phyloP scores from a whole-genome alignment of 2,329 filamentous ascomycete genomes.

The Zymoseptoria tritici region DNA sequence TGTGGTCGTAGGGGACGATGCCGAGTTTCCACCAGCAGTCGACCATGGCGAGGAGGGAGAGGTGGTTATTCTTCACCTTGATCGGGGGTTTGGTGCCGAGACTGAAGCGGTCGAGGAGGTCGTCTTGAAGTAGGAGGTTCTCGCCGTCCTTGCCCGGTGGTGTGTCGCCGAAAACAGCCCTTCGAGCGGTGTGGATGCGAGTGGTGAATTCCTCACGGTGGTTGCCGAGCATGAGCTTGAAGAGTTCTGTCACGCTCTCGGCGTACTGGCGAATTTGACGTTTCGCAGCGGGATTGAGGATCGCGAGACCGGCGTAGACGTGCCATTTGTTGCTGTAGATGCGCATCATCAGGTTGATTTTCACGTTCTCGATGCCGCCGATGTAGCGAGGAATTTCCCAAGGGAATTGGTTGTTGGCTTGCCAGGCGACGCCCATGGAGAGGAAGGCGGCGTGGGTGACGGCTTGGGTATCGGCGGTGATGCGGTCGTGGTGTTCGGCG shows the following conservation, averaged over 20 bases:
- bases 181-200: slow-evolving; percentile 73
- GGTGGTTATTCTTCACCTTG: slow-evolving; percentile 80
- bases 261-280: slow-evolving; percentile 94
- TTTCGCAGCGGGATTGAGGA: slow-evolving; percentile 87
- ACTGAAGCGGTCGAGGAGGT: slow-evolving; percentile 81
- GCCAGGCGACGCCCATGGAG: slow-evolving; percentile 95
- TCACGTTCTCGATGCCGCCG: slow-evolving; percentile 96
- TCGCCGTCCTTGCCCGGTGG: slow-evolving; percentile 29
- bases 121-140: slow-evolving; percentile 66
- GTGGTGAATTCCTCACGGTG: slow-evolving; percentile 64
- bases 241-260: slow-evolving; percentile 82
- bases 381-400: slow-evolving; percentile 96
- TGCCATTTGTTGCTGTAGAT: slow-evolving; percentile 99
- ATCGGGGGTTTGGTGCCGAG: slow-evolving; percentile 62
- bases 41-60: slow-evolving; percentile 90
- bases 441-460: slow-evolving; percentile 96
- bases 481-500: slow-evolving; percentile 83
- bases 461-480: slow-evolving; percentile 96
- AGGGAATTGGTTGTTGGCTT: slow-evolving; percentile 87
- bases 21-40: slow-evolving; percentile 94
- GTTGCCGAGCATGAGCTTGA: slow-evolving; percentile 92
- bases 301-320: slow-evolving; percentile 94
- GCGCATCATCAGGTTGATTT: slow-evolving; percentile 94
- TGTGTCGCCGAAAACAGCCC: slow-evolving; percentile 52
- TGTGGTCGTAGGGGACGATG: slow-evolving; percentile 96